A percentile compares a stretch with the other conserved stretches of the same genome.
These are phyloP conservation scores for Beta macrorhiza DNA, from an alignment of 179 eudicot species.

Conservation along the genomic window DNA sequence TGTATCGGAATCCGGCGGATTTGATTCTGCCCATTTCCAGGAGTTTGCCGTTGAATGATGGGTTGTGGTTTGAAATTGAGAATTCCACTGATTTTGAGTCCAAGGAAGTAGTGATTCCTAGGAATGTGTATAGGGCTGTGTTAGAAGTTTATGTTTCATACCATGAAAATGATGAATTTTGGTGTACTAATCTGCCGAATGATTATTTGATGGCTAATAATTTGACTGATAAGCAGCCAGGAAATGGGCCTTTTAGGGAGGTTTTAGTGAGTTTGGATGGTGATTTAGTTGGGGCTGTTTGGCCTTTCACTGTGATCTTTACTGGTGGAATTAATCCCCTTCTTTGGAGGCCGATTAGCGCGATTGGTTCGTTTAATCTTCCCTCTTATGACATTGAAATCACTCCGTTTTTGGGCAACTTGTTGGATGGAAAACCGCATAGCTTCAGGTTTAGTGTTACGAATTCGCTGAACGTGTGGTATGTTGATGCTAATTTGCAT, in stretches of 20 bases:
- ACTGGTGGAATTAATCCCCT: conserved; percentile 94
- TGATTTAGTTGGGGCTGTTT: conserved; percentile 63
- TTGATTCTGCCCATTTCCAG: conserved; percentile 74
- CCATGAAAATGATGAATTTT: conserved; percentile 88
- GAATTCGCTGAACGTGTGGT: conserved; percentile 88
- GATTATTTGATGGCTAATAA: conserved; percentile 64
- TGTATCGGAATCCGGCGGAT: conserved; percentile 49
- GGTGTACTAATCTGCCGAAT: conserved; percentile 68
- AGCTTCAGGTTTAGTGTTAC: conserved; percentile 60
- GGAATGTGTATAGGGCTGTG: conserved; percentile 76
- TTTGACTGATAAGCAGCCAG: conserved; percentile 35
- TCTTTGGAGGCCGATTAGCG: conserved; percentile 83
- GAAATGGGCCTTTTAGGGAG: conserved; percentile 91
- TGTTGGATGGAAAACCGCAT: conserved; percentile 70
- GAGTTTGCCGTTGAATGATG: conserved; percentile 66
- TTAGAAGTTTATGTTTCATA: conserved; percentile 85
- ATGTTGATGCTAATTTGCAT: conserved; percentile 84
- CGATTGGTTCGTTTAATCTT: conserved; percentile 82
- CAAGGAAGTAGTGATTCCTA: conserved; percentile 56
- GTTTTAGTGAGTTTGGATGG: conserved; percentile 74
- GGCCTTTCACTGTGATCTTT: conserved; percentile 85
- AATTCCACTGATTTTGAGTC: conserved; percentile 48
- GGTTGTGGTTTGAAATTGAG: conserved; percentile 83
- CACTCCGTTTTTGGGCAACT: conserved; percentile 67
- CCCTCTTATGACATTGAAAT: conserved; percentile 82